Evolutionary conservation across 1,284 basidiomycete genomes (phyloP).

Genomic region (Ceratobasidium papillatum): DNA sequence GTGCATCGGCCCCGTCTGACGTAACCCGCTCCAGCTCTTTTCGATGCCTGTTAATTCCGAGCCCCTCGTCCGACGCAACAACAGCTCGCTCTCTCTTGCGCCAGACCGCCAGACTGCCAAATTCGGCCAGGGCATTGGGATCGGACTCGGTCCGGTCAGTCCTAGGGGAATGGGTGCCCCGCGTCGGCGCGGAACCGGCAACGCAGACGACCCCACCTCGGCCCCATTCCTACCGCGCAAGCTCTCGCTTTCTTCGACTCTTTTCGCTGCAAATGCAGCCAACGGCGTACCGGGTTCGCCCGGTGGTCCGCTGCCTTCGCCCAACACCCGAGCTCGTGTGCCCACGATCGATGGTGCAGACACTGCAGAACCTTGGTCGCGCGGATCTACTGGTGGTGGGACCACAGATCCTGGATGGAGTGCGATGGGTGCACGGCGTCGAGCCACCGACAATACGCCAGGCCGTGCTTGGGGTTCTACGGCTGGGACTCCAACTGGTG

Average conservation of each 20-base stretch:
- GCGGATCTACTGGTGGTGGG: not conserved
- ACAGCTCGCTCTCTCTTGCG: conserved; percentile 8
- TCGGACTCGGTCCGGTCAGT: conserved; percentile 27
- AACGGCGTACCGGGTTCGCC: conserved; percentile 59
- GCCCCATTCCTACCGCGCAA: conserved; percentile 62
- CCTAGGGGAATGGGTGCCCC: conserved; percentile 26
- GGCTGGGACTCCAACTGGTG: not conserved
- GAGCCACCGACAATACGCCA: not conserved
- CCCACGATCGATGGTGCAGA: conserved; percentile 69
- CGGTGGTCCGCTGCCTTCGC: conserved; percentile 66
- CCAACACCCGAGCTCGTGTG: conserved; percentile 68
- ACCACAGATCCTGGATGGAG: conserved; percentile 13
- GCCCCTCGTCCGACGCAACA: conserved; percentile 41
- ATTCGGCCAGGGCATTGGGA: conserved; percentile 31
- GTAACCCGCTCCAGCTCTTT: conserved; percentile 40
- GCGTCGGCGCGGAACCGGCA: conserved; percentile 18
- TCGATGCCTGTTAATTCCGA: conserved; percentile 44
- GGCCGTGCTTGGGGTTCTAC: not conserved
- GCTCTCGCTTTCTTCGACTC: conserved; percentile 70
- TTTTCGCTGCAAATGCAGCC: conserved; percentile 55
- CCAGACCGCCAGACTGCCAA: conserved; percentile 17
- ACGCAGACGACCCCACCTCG: conserved; percentile 22
- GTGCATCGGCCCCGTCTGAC: conserved; percentile 26
- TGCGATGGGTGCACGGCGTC: conserved; percentile 21
- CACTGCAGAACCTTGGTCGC: conserved; percentile 18